Evolutionary conservation across 2,329 filamentous ascomycete species (phyloP).

Genomic region (Apiospora saccharicola): DNA sequence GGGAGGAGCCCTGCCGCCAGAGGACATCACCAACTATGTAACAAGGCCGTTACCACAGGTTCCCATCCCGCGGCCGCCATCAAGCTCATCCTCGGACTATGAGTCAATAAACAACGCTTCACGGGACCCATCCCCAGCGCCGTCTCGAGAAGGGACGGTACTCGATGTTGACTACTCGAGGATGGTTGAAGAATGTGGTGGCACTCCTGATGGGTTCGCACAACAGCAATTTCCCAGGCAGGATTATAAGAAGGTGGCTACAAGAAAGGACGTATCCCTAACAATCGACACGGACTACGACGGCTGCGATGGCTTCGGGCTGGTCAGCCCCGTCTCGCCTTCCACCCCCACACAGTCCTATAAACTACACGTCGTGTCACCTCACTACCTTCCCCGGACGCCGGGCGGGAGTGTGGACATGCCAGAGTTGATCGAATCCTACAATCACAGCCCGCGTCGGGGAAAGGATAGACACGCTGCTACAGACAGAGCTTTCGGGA

Average conservation of each 20-base stretch:
- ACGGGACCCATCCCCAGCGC: not conserved
- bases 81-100: slow-evolving; percentile 7
- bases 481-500: not conserved
- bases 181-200: not conserved
- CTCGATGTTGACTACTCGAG: slow-evolving; percentile 5
- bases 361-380: slow-evolving; percentile 3
- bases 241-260: not conserved
- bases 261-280: not conserved
- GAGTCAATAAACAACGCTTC: not conserved
- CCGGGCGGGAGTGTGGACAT: slow-evolving; percentile 9
- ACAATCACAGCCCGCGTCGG: not conserved
- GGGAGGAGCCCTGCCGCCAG: not conserved
- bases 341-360: slow-evolving; percentile 8
- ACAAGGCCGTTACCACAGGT: not conserved
- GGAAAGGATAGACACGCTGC: not conserved
- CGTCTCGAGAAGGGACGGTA: not conserved
- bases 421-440: slow-evolving; percentile 12
- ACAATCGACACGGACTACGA: not conserved
- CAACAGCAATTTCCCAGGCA: no score
- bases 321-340: slow-evolving; percentile 3
- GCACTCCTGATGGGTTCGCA: not conserved
- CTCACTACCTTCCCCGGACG: not conserved
- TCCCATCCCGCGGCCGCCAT: not conserved
- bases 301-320: not conserved
- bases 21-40: slow-evolving; percentile 9